Base-by-base conservation (phyloP, 208 protist genomes). In the Leishmania tarentolae region DNA sequence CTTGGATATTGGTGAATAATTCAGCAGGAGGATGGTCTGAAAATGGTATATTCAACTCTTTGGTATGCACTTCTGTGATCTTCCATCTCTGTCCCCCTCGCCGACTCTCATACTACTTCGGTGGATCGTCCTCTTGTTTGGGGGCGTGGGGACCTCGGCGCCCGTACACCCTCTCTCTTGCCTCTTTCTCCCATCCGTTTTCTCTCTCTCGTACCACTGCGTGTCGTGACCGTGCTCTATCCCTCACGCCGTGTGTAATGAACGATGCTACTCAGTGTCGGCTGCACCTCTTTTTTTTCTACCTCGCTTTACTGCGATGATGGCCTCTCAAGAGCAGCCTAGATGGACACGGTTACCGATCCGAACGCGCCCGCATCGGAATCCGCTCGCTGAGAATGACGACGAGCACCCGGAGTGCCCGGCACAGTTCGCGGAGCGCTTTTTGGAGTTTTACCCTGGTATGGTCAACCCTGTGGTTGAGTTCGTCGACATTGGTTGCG, bases 401-500 rank as follows among this genome's bases (percentile, higher is more conserved):
- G 93, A 98, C 79, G 88, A 85, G 40, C 94, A 98, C 80, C 96
- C 97, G 13, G 87, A 90, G 57, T 89, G 83, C 46, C 97, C 97
- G 31, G 85, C 76, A 53, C 88, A 91, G 57, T 90, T 98, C 37
- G 75, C 79, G n/a, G 59, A 77, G 78, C 85, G 86, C 21, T 87
- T 90, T 52, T 28, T 75, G 1, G 70, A 83, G 52, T 85, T 90
- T 35, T 97, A 91, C 75, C 88, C 85, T 4, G 59, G 44, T 53
- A 83, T 93, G 78, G 46, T n/a, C 0, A 83, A 94, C 66, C 82
- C 83, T 9, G 69, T 63, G 1, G 82, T 94, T 24, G 95, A 98
- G 52, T 91, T 99, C 83, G 90, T 97, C 28, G 99, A 99, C 81
- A 91, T 99, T 40, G 99, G 99, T 31, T 99, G 99, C 87, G 99